phyloP scores from a whole-genome alignment of 176 grass and related monocot genomes.

The Puya raimondii region DNA sequence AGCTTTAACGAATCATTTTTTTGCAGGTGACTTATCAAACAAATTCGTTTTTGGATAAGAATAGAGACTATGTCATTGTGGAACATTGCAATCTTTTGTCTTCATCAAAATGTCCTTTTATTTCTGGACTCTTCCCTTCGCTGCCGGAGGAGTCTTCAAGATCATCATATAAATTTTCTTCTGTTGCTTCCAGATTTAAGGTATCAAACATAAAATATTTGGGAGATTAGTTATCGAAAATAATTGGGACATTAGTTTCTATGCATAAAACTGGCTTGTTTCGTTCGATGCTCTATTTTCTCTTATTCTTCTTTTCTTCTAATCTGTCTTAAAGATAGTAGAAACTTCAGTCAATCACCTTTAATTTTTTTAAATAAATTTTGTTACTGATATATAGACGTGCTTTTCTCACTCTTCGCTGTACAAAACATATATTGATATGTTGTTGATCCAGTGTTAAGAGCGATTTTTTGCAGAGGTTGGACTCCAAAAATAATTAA shows the following conservation, averaged over 20 bases:
- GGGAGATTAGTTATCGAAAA: constrained; percentile 8
- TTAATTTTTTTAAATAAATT: no score
- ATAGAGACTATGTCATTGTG: constrained; percentile 92
- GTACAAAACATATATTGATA: no score
- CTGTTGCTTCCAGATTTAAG: constrained; percentile 97
- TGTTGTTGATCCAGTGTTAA: no score
- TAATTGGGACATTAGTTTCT: neutral
- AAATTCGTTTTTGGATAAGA: constrained; percentile 93
- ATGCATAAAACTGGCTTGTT: no score
- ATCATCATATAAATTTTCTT: constrained; percentile 97
- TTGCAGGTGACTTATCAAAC: constrained; percentile 88
- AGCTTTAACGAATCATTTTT: no score
- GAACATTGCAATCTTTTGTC: constrained; percentile 94
- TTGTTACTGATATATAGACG: no score
- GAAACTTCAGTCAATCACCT: no score
- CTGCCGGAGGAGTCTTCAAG: constrained; percentile 84
- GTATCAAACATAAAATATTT: constrained; percentile 27
- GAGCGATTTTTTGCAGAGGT: no score
- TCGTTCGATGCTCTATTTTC: neutral
- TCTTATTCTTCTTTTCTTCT: neutral
- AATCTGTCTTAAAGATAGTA: neutral
- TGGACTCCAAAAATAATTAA: no score
- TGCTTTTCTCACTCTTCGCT: no score
- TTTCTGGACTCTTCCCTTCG: constrained; percentile 82
- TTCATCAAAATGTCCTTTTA: constrained; percentile 71